These are phyloP conservation scores for Calophaca sinica DNA, from an alignment of 306 rosid genomes.

Conservation along the genomic window DNA sequence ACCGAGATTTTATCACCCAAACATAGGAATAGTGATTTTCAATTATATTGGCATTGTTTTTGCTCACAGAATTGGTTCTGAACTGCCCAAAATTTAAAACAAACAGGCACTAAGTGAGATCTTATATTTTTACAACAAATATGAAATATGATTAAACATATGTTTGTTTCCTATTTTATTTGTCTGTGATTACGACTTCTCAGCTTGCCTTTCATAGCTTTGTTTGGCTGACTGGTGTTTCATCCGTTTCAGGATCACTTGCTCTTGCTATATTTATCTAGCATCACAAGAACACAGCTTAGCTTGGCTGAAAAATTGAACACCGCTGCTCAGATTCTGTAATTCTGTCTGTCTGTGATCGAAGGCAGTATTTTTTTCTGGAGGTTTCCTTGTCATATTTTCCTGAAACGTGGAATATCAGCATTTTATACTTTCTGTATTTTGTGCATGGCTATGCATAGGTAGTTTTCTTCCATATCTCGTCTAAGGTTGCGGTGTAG, in stretches of 20 bases:
- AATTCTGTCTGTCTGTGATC: not conserved
- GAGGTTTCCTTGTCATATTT: conserved; percentile 29
- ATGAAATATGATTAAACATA: not conserved
- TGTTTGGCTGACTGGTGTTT: conserved; percentile 30
- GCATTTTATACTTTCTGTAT: conserved; percentile 19
- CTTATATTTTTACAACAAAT: not conserved
- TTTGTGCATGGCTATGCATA: conserved; percentile 43
- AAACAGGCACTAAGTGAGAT: not conserved
- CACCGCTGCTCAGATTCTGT: conserved; percentile 96
- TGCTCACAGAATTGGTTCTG: no score
- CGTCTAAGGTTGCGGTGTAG: conserved; percentile 32
- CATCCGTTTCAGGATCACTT: conserved; percentile 69
- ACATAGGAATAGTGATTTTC: no score
- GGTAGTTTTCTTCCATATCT: conserved; percentile 40
- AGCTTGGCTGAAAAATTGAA: conserved; percentile 90
- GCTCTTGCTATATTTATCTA: conserved; percentile 84
- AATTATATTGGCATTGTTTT: no score
- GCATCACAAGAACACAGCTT: conserved; percentile 89
- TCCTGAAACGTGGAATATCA: conserved; percentile 26
- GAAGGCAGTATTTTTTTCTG: not conserved
- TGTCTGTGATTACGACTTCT: conserved; percentile 6
- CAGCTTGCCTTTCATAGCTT: not conserved
- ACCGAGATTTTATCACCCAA: no score
- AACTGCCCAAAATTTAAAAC: no score
- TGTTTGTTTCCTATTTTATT: conserved; percentile 12